Evolutionary conservation across 2,329 filamentous ascomycete species (phyloP), one percentile per base, ranked within the genome.

Genomic region (Aspergillus flavus): DNA sequence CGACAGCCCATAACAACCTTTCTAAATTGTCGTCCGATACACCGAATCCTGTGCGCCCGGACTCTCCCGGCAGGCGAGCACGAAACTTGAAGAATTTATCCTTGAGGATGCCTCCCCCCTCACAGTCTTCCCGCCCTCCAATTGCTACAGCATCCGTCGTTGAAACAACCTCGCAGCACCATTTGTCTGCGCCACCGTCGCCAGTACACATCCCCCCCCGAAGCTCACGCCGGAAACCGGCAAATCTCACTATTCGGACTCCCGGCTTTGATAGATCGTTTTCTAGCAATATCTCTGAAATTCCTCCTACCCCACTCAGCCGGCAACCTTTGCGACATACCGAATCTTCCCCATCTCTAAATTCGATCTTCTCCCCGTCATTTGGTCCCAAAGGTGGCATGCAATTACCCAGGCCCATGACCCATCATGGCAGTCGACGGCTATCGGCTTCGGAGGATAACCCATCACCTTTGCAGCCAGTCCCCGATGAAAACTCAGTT

Each of bases 41-140:
- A 10, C 64, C 67, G 76, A 60, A 75, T 71, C 58, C 82, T 79
- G 69, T 81, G 80, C 75, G 72, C 39, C 68, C 78, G 7, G 73
- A 72, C 28, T 78, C 75, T 5, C 75, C 79, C 1, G 71, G 71
- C n/a, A 66, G 77, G 61, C 72, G 75, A 73, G 84, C 84, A 36
- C 82, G 85, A 50, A 89, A 89, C 69, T 79, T 89, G 63, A 89
- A 89, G 71, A 88, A 88, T 65, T 78, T 89, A 4, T 88, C 87
- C 2, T 81, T 89, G 63, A 86, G 87, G 68, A 87, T 88, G 59
- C 82, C 85, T 10, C 70, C 82, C 12, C 81, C 83, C 0, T 72
- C 74, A 16, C 67, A 77, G 30, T 73, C 75, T 21, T 73, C 75
- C 6, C 75, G 83, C 26, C 83, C 85, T 6, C 75, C 80, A 16